Percentiles rank a stretch among this genome's conserved stretches.
Evolutionary conservation across 2,329 filamentous ascomycete species (phyloP).

Genomic region (Alternaria metachromatica): DNA sequence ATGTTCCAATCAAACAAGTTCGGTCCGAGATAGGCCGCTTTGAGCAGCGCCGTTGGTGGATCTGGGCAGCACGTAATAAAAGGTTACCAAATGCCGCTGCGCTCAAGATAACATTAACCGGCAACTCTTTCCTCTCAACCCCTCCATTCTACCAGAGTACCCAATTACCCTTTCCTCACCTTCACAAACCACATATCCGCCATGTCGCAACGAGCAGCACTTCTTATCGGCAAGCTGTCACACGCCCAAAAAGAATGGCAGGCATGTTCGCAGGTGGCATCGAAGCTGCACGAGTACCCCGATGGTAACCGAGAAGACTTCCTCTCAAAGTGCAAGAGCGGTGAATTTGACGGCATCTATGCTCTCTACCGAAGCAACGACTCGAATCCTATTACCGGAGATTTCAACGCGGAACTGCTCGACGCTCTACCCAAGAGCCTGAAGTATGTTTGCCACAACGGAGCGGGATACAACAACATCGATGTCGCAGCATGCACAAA

Average conservation of each 20-base stretch:
- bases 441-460: constrained; percentile 56
- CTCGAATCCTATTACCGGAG: constrained; percentile 59
- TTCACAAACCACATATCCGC: neutral
- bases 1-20: constrained; percentile 3
- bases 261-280: constrained; percentile 31
- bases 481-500: constrained; percentile 61
- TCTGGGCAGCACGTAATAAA: constrained; percentile 21
- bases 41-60: constrained; percentile 17
- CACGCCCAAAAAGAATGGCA: constrained; percentile 58
- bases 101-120: constrained; percentile 5
- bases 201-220: constrained; percentile 48
- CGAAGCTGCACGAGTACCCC: constrained; percentile 59
- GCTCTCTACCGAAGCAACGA: constrained; percentile 66
- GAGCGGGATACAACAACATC: constrained; percentile 68
- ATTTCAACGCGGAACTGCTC: constrained; percentile 55
- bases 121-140: neutral
- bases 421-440: constrained; percentile 50
- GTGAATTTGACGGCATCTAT: constrained; percentile 62
- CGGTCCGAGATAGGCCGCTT: constrained; percentile 33
- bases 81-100: constrained; percentile 24
- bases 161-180: neutral
- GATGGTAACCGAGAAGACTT: constrained; percentile 62
- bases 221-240: constrained; percentile 55
- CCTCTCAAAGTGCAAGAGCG: constrained; percentile 61
- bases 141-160: neutral